Percentiles rank a stretch among this genome's conserved stretches.
phyloP scores from a whole-genome alignment of 2,329 filamentous ascomycete species.

The Ilyonectria mors-panacis region DNA sequence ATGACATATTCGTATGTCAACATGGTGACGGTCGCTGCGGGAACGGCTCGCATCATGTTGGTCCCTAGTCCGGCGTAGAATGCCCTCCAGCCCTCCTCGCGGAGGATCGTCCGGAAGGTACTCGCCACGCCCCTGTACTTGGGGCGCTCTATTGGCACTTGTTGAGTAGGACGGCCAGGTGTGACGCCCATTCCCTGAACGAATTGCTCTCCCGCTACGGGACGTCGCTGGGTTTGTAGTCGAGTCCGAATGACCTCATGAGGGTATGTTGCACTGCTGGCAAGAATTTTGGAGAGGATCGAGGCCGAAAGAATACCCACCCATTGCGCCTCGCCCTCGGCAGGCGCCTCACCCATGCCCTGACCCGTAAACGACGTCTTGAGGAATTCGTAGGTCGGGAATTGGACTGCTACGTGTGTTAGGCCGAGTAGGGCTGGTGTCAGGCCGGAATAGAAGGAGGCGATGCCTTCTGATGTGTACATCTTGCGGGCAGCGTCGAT shows the following conservation, averaged over 20 bases:
- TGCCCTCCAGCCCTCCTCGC: constrained; percentile 94
- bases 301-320: constrained; percentile 89
- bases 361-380: constrained; percentile 92
- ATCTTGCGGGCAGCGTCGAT: constrained; percentile 95
- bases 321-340: constrained; percentile 73
- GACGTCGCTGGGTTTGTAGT: constrained; percentile 91
- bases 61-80: constrained; percentile 98
- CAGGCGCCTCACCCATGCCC: constrained; percentile 80
- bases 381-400: constrained; percentile 94
- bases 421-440: constrained; percentile 92
- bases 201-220: constrained; percentile 69
- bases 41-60: constrained; percentile 96
- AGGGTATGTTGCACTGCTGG: constrained; percentile 95
- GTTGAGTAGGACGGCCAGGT: constrained; percentile 46
- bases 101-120: constrained; percentile 87
- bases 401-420: constrained; percentile 96
- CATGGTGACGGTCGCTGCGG: constrained; percentile 97
- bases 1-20: constrained; percentile 91
- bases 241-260: constrained; percentile 96
- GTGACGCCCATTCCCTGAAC: constrained; percentile 65
- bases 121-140: constrained; percentile 85
- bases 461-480: constrained; percentile 90
- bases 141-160: constrained; percentile 51
- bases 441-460: constrained; percentile 95
- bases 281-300: constrained; percentile 93